Conservation (phyloP, 164 flowering plant genomes). For the Cinnamomum chago region DNA sequence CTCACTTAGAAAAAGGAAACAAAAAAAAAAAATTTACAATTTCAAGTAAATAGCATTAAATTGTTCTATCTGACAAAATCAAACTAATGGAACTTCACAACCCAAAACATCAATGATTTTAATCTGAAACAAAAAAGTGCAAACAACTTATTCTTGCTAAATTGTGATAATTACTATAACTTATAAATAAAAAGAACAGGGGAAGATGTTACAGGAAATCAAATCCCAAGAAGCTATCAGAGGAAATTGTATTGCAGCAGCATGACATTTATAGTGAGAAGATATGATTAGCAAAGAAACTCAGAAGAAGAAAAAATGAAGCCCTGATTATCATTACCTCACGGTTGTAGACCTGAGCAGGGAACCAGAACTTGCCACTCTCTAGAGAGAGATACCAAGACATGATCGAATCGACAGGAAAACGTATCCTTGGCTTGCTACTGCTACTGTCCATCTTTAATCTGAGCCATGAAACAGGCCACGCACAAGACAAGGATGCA, state of each 20-base stretch:
- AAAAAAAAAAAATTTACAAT: too few species aligned
- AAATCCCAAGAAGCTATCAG: neutral
- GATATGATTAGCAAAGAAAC: neutral
- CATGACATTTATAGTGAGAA: neutral
- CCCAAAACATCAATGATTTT: neutral
- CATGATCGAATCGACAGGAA: conserved; percentile 58
- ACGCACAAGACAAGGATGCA: conserved; percentile 31
- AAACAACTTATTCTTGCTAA: neutral
- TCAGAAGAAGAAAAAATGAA: neutral
- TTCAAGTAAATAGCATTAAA: too few species aligned
- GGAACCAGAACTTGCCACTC: conserved; percentile 82
- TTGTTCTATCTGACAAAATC: too few species aligned
- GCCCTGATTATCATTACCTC: conserved; percentile 46
- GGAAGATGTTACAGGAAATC: neutral
- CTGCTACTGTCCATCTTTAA: conserved; percentile 24
- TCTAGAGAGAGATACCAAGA: conserved; percentile 70
- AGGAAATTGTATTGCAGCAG: neutral
- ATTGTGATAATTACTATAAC: too few species aligned
- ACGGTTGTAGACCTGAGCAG: conserved; percentile 89
- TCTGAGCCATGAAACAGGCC: conserved; percentile 49
- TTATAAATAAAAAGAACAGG: neutral
- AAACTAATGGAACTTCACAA: too few species aligned
- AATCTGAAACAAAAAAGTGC: neutral
- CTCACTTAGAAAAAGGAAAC: too few species aligned
- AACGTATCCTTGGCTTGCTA: conserved; percentile 25